Conservation (phyloP, 768 basidiomycete genomes). For the Xerocomus brunneocitrinus region DNA sequence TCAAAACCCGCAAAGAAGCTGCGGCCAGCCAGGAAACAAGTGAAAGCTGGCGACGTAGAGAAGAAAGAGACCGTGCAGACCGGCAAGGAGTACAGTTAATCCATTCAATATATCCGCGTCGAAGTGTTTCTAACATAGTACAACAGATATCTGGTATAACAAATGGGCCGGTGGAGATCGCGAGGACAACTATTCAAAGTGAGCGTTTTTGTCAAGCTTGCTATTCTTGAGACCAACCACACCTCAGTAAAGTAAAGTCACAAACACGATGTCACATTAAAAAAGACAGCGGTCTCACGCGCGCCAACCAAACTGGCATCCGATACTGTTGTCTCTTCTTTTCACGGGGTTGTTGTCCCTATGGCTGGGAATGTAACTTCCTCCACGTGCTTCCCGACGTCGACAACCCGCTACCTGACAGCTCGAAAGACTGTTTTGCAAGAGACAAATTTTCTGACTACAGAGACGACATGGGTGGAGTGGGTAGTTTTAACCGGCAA, state of each 20-base stretch:
- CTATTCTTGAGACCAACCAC: constrained; percentile 1
- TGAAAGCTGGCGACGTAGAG: constrained; percentile 84
- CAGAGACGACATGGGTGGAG: constrained; percentile 99
- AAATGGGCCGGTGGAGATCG: constrained; percentile 99
- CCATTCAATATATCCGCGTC: background rate
- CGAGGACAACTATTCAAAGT: constrained; percentile 96
- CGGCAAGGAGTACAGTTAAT: constrained; percentile 94
- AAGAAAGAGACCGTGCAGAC: constrained; percentile 87
- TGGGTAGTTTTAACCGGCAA: constrained; percentile 91
- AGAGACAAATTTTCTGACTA: constrained; percentile 97
- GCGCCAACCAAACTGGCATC: constrained; percentile 90
- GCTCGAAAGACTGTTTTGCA: constrained; percentile 94
- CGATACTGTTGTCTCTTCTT: constrained; percentile 96
- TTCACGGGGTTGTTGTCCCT: constrained; percentile 93
- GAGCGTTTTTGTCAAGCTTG: constrained; percentile 25
- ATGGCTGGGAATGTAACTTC: constrained; percentile 98
- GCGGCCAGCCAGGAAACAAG: constrained; percentile 91
- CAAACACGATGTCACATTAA: constrained; percentile 89
- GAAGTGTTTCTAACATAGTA: constrained; percentile 6
- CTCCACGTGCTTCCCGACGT: constrained; percentile 83
- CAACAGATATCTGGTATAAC: constrained; percentile 93
- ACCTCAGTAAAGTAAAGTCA: constrained; percentile 80
- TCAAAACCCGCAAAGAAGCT: constrained; percentile 54
- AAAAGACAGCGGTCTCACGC: constrained; percentile 86
- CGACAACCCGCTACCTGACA: constrained; percentile 69